Conservation (phyloP, 2,329 filamentous ascomycete species). For the Trichoderma polysporum region DNA sequence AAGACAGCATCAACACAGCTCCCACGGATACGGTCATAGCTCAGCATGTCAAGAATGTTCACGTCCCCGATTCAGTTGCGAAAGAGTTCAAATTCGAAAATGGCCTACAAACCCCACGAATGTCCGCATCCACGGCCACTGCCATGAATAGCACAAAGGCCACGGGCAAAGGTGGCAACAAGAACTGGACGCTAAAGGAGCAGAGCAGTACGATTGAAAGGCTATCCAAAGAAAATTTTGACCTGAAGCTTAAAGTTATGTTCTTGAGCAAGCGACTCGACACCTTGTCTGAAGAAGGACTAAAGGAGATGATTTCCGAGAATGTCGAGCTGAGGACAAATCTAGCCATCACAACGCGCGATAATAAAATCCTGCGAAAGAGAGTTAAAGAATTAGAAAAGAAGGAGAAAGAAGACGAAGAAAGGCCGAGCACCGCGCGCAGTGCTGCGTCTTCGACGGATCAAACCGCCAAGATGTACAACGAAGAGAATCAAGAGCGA, state of each 20-base stretch:
- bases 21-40: conserved; percentile 88
- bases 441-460: conserved; percentile 59
- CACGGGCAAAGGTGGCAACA: conserved; percentile 53
- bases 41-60: conserved; percentile 83
- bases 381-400: conserved; percentile 86
- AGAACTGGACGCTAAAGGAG: conserved; percentile 87
- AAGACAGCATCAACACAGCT: conserved; percentile 54
- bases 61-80: conserved; percentile 84
- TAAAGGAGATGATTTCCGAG: conserved; percentile 97
- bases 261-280: conserved; percentile 92
- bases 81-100: conserved; percentile 80
- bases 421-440: conserved; percentile 59
- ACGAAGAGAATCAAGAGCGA: conserved; percentile 63
- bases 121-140: conserved; percentile 53
- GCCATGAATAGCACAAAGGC: conserved; percentile 45
- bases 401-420: conserved; percentile 66
- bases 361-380: conserved; percentile 79
- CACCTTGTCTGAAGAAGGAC: conserved; percentile 89
- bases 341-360: conserved; percentile 82
- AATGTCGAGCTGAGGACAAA: conserved; percentile 95
- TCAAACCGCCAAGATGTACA: conserved; percentile 54
- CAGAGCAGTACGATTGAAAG: conserved; percentile 97
- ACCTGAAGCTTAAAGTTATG: conserved; percentile 95
- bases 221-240: conserved; percentile 96
- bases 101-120: conserved; percentile 59